Percentiles rank a stretch among this genome's conserved stretches.
Conservation (phyloP, 768 basidiomycete genomes). For the Lactarius vividus region DNA sequence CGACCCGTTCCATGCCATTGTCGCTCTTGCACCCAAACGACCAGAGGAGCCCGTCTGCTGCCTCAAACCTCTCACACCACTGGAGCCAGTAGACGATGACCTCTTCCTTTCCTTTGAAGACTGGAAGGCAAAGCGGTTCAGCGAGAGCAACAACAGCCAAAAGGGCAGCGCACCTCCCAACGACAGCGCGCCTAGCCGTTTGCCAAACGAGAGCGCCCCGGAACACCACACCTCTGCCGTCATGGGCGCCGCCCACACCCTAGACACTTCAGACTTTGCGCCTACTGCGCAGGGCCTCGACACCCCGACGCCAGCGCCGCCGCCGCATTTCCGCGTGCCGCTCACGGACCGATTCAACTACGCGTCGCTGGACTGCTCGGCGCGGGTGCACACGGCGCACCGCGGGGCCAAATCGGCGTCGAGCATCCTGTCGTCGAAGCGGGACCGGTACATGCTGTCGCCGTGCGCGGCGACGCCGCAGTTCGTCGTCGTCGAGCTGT, state of each 20-base stretch:
- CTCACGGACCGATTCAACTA: constrained; percentile 92
- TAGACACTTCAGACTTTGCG: neutral
- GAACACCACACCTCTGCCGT: neutral
- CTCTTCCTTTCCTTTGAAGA: constrained; percentile 81
- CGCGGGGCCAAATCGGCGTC: constrained; percentile 76
- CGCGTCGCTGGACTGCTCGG: constrained; percentile 89
- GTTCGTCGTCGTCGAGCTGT: constrained; percentile 92
- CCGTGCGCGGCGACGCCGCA: constrained; percentile 69
- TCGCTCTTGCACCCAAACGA: constrained; percentile 44
- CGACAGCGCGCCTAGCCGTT: constrained; percentile 5
- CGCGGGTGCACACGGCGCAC: constrained; percentile 84
- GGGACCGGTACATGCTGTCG: constrained; percentile 95
- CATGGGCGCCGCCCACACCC: neutral
- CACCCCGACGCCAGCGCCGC: constrained; percentile 35
- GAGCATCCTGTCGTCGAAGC: constrained; percentile 83
- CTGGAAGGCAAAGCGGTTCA: constrained; percentile 72
- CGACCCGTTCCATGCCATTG: constrained; percentile 61
- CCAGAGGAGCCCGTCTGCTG: constrained; percentile 67
- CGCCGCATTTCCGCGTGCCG: constrained; percentile 69
- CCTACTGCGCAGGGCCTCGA: neutral
- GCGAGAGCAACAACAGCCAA: constrained; percentile 39
- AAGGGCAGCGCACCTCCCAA: constrained; percentile 20
- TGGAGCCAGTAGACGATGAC: constrained; percentile 52
- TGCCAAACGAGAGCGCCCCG: constrained; percentile 1
- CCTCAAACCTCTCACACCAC: constrained; percentile 49